These are phyloP conservation scores for Plasmodium chabaudi DNA, from an alignment of 169 alveolate genomes.

Conservation along the genomic window DNA sequence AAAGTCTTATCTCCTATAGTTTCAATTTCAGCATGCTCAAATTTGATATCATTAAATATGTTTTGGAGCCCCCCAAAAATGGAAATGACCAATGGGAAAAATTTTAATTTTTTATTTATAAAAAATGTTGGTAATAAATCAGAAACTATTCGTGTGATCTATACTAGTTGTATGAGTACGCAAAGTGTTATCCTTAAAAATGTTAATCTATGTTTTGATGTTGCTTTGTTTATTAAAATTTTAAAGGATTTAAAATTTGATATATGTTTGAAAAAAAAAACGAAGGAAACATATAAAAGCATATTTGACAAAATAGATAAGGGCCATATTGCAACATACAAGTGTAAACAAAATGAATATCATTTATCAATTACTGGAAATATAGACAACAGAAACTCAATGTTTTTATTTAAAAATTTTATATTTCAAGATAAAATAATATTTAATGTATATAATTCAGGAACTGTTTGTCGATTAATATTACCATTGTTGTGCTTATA, in stretches of 20 bases:
- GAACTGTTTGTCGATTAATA: conserved; percentile 50
- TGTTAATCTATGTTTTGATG: conserved; percentile 33
- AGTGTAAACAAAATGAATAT: background rate
- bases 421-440: background rate
- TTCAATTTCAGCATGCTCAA: background rate
- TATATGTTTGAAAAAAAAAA: background rate
- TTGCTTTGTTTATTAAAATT: conserved; percentile 22
- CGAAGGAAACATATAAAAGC: background rate
- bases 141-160: conserved; percentile 21
- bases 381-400: background rate
- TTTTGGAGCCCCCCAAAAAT: background rate
- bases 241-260: conserved; percentile 12
- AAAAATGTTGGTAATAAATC: conserved; percentile 20
- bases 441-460: conserved; percentile 30
- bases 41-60: background rate
- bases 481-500: conserved; percentile 42
- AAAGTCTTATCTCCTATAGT: conserved; percentile 16
- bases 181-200: conserved; percentile 5
- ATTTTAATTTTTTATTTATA: background rate
- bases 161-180: conserved; percentile 12
- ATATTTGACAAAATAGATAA: background rate
- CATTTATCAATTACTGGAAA: conserved; percentile 7
- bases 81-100: background rate
- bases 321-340: background rate
- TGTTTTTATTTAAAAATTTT: conserved; percentile 22